Evolutionary conservation across 129 eudicot genomes (phyloP).

Genomic region (Pseudognaphalium luteoalbum): DNA sequence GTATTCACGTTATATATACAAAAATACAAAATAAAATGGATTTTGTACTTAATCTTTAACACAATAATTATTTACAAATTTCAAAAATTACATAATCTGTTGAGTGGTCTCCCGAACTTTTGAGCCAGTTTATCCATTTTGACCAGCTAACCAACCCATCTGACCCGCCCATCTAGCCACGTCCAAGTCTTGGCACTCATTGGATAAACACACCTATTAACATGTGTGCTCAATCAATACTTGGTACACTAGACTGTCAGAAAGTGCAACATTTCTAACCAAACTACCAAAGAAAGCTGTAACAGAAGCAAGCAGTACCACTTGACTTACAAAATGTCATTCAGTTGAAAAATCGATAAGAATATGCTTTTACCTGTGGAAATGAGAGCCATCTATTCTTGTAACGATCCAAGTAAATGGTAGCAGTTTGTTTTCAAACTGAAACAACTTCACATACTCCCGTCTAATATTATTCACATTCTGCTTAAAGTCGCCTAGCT

Average conservation of each 20-base stretch:
- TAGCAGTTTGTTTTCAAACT: conserved; percentile 55
- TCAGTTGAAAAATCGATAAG: neutral
- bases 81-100: no score
- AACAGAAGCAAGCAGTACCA: no score
- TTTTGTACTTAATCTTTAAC: no score
- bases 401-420: conserved; percentile 80
- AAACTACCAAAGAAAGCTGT: neutral
- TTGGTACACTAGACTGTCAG: neutral
- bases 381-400: conserved; percentile 92
- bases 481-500: conserved; percentile 53
- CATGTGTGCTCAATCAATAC: neutral
- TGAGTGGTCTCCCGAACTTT: no score
- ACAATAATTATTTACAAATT: no score
- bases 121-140: no score
- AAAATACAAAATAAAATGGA: no score
- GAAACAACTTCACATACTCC: conserved; percentile 69
- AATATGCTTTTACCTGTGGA: conserved; percentile 61
- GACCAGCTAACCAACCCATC: neutral
- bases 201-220: neutral
- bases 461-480: conserved; percentile 56
- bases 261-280: neutral
- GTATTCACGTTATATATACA: no score
- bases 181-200: no score
- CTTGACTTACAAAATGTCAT: no score
- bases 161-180: no score